Percentiles rank a stretch among this genome's conserved stretches.
These are phyloP conservation scores for Aspergillus sp. DNA, from an alignment of 2,329 filamentous ascomycete genomes.

Conservation along the genomic window DNA sequence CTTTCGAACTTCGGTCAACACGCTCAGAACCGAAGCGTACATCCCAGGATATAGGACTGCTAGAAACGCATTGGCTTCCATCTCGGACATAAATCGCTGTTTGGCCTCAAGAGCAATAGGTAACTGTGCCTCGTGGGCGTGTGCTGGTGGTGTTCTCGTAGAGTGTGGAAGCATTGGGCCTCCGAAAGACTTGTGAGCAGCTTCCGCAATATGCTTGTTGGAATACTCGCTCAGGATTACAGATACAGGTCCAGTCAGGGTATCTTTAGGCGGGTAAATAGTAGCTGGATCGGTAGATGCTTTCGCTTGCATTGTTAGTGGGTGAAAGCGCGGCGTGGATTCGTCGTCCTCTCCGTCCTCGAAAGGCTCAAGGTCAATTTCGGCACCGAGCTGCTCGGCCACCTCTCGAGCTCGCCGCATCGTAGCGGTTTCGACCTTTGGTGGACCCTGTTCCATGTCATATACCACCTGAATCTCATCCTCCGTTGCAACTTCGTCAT, in stretches of 20 bases:
- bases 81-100: conserved; percentile 62
- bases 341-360: conserved; percentile 45
- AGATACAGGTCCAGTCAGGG: conserved; percentile 71
- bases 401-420: conserved; percentile 44
- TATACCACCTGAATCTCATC: conserved; percentile 34
- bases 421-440: conserved; percentile 34
- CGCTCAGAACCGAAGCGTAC: conserved; percentile 61
- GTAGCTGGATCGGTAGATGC: conserved; percentile 76
- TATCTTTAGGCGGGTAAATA: conserved; percentile 71
- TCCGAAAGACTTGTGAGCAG: conserved; percentile 76
- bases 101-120: conserved; percentile 62
- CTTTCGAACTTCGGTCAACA: conserved; percentile 64
- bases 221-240: conserved; percentile 70
- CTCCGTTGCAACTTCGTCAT: conserved; percentile 25
- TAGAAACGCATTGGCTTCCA: conserved; percentile 65
- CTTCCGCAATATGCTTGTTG: conserved; percentile 73
- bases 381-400: conserved; percentile 44
- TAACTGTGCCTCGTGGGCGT: conserved; percentile 56
- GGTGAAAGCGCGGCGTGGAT: conserved; percentile 67
- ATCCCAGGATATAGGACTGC: conserved; percentile 64
- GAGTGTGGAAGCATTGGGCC: conserved; percentile 77
- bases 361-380: conserved; percentile 50
- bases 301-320: conserved; percentile 73
- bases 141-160: conserved; percentile 66
- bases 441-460: conserved; percentile 34